phyloP scores from a whole-genome alignment of 257 asterid genomes.

The Salvia splendens region DNA sequence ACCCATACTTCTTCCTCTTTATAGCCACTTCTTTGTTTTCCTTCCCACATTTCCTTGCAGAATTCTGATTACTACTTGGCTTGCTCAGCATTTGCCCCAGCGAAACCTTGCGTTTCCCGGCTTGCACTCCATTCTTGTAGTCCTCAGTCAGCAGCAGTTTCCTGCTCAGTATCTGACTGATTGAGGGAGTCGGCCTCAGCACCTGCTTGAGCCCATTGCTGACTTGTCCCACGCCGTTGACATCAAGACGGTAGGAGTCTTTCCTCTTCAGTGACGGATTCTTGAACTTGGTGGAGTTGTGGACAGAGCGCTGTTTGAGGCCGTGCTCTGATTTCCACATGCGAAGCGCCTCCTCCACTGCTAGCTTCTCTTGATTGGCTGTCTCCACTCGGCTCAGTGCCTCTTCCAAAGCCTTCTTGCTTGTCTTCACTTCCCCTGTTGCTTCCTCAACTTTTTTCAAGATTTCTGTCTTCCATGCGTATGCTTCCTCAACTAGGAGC shows the following conservation, averaged over 20 bases:
- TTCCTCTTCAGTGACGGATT: slow-evolving; percentile 53
- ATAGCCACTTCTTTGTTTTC: slow-evolving; percentile 52
- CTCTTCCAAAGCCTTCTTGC: slow-evolving; percentile 77
- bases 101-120: slow-evolving; percentile 64
- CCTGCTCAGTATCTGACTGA: slow-evolving; percentile 46
- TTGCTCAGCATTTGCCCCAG: slow-evolving; percentile 76
- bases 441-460: slow-evolving; percentile 83
- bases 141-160: slow-evolving; percentile 81
- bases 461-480: slow-evolving; percentile 53
- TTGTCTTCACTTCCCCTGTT: slow-evolving; percentile 66
- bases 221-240: slow-evolving; percentile 48
- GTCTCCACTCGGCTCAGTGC: slow-evolving; percentile 73
- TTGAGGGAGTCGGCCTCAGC: slow-evolving; percentile 51
- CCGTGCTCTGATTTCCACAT: slow-evolving; percentile 89
- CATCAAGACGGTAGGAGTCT: slow-evolving; percentile 56
- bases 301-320: slow-evolving; percentile 58
- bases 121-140: slow-evolving; percentile 46
- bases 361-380: slow-evolving; percentile 73
- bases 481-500: slow-evolving; percentile 63
- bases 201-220: slow-evolving; percentile 53
- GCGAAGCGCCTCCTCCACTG: slow-evolving; percentile 80
- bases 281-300: slow-evolving; percentile 64
- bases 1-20: slow-evolving; percentile 84
- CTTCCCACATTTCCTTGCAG: slow-evolving; percentile 42
- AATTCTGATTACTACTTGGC: slow-evolving; percentile 30